Base-by-base conservation (phyloP, 441 rosid species). In the Pelargonium australe region DNA sequence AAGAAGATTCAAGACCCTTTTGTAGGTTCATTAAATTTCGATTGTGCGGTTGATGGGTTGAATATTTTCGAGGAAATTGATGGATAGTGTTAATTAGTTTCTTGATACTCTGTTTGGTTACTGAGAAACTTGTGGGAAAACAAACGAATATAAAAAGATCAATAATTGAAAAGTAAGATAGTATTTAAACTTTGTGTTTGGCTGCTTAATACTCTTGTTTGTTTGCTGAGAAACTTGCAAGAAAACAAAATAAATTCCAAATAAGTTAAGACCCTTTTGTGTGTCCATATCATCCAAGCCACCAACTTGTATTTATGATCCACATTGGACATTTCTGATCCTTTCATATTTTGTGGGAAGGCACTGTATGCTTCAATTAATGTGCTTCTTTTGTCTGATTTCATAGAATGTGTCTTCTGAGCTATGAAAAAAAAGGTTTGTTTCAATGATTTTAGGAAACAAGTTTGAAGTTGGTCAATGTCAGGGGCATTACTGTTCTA, bases 311-410 rank as follows among this genome's bases (percentile, higher is more conserved):
- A 31, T 31, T 31, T 31, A 31, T 31, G 37, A 31, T 31, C 37
- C 37, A 31, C 37, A 31, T 53, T 53, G 60, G 60, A 53, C 23
- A 16, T 53, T 53, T 51, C 58, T 51, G 58, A n/a, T 51, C 58
- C 17, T n/a, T 51, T 51, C 58, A n/a, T 2, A n/a, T 51, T 31
- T 31, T 51, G 16, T 51, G 58, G 16, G 5, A 51, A 13, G 19
- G 1, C 58, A 51, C 19, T 12, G 53, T 12, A n/a, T 51, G n/a
- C 16, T n/a, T 51, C 17, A n/a, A 51, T 51, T 51, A 4, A 12
- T 53, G 60, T 53, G 60, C 20, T 31, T 31, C 37, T 31, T 47
- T 47, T 47, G 12, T n/a, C 53, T 10, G 11, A 47, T 47, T 47
- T 47, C 53, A 47, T 47, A 8, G 53, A 47, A 47, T 47, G 12